Evolutionary conservation across 164 flowering plant species (phyloP).

Genomic region (Sextonia rubra): DNA sequence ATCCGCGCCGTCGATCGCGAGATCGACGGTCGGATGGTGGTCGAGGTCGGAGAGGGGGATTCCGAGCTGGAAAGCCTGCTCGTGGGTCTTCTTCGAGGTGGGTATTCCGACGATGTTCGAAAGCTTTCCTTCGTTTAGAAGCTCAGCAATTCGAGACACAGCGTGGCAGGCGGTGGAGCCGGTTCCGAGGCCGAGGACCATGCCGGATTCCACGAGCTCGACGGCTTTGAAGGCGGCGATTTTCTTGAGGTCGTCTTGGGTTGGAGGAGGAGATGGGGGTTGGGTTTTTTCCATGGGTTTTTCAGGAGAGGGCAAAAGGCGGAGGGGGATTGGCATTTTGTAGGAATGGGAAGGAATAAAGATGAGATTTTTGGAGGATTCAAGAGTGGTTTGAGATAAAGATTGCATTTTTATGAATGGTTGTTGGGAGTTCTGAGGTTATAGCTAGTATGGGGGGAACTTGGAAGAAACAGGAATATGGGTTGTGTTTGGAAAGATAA

Average conservation of each 20-base stretch:
- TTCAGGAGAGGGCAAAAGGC: slow-evolving; percentile 25
- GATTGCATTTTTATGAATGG: background rate
- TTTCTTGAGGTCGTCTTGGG: slow-evolving; percentile 78
- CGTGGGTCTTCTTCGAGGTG: slow-evolving; percentile 70
- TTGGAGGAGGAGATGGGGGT: slow-evolving; percentile 20
- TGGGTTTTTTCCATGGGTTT: slow-evolving; percentile 25
- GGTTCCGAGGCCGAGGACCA: slow-evolving; percentile 94
- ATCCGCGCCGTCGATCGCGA: slow-evolving; percentile 93
- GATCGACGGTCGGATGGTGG: slow-evolving; percentile 63
- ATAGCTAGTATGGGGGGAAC: background rate
- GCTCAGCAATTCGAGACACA: slow-evolving; percentile 66
- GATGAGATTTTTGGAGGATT: background rate
- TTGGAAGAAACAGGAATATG: background rate
- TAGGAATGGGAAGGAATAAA: background rate
- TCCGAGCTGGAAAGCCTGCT: slow-evolving; percentile 63
- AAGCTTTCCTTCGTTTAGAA: slow-evolving; percentile 58
- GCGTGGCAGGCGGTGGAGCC: slow-evolving; percentile 91
- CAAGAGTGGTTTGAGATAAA: background rate
- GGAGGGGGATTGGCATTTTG: slow-evolving; percentile 45
- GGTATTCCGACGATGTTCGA: slow-evolving; percentile 74
- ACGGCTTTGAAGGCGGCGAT: slow-evolving; percentile 91
- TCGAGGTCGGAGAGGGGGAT: slow-evolving; percentile 83
- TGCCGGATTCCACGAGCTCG: slow-evolving; percentile 82
- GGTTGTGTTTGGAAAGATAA: background rate
- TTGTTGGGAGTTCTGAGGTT: background rate